Percentiles rank a stretch among this genome's conserved stretches.
These are phyloP conservation scores for Leccinum pachyderme DNA, from an alignment of 1,284 basidiomycete genomes.

Conservation along the genomic window DNA sequence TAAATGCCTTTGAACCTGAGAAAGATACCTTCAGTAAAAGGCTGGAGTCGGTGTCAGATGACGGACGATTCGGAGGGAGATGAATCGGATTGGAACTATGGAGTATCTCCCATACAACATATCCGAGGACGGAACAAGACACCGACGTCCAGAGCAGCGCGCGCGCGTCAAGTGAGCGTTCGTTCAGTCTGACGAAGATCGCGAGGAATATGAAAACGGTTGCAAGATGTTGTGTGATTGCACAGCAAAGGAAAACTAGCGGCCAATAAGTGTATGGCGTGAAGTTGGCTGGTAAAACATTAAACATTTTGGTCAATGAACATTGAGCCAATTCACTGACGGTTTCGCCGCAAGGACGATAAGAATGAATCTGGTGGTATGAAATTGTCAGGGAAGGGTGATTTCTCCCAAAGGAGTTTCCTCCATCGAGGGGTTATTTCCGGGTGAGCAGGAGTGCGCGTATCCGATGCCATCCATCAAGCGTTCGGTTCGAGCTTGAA, in stretches of 20 bases:
- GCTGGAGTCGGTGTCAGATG: neutral
- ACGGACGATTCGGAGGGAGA: slow-evolving; percentile 25
- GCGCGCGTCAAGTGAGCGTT: slow-evolving; percentile 63
- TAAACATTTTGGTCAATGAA: slow-evolving; percentile 14
- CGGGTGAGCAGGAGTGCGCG: neutral
- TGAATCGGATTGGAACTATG: slow-evolving; percentile 32
- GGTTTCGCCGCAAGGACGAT: slow-evolving; percentile 72
- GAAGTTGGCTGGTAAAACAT: slow-evolving; percentile 59
- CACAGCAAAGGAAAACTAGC: slow-evolving; percentile 69
- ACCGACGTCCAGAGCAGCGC: slow-evolving; percentile 69
- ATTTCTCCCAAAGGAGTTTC: slow-evolving; percentile 82
- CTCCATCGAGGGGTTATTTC: slow-evolving; percentile 53
- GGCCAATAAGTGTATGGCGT: slow-evolving; percentile 73
- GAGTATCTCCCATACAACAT: slow-evolving; percentile 62
- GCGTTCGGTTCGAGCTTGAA: neutral
- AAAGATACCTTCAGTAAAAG: slow-evolving; percentile 8
- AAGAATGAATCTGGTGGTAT: slow-evolving; percentile 81
- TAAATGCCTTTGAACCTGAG: slow-evolving; percentile 65
- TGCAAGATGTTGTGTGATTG: slow-evolving; percentile 84
- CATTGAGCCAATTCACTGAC: slow-evolving; percentile 46
- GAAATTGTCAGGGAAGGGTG: slow-evolving; percentile 82
- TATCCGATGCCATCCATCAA: slow-evolving; percentile 6
- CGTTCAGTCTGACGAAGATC: slow-evolving; percentile 74
- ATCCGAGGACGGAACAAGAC: slow-evolving; percentile 57
- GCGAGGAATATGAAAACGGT: slow-evolving; percentile 81